These are phyloP conservation scores for Typha latifolia DNA, from an alignment of 176 grass and related monocot species.

Conservation along the genomic window DNA sequence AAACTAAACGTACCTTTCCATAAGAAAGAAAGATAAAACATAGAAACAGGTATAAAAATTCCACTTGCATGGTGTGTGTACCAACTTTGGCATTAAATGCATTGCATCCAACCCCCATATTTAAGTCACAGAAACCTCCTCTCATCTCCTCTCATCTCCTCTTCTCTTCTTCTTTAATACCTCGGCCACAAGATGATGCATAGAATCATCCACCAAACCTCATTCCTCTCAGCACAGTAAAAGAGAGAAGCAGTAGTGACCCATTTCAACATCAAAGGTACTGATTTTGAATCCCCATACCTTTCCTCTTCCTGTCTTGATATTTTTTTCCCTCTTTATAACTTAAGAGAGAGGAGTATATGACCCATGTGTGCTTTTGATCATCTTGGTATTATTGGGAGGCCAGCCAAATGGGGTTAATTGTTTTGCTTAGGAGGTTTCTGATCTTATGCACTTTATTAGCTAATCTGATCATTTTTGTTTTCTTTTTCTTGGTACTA, in stretches of 20 bases:
- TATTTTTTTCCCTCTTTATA: too few species aligned
- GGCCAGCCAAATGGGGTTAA: too few species aligned
- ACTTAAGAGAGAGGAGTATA: too few species aligned
- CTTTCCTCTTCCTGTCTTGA: too few species aligned
- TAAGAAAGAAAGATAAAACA: background rate
- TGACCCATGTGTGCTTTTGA: too few species aligned
- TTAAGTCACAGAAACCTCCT: background rate
- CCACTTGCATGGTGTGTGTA: background rate
- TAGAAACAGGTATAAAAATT: background rate
- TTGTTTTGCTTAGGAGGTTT: too few species aligned
- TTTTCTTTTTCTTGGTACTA: too few species aligned
- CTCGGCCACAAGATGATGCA: background rate
- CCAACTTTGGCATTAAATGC: background rate
- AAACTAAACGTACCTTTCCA: background rate
- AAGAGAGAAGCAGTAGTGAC: background rate
- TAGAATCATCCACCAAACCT: background rate
- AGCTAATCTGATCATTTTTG: too few species aligned
- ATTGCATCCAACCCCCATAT: conserved; percentile 6
- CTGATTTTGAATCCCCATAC: too few species aligned
- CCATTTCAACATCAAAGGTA: background rate
- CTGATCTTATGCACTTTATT: too few species aligned
- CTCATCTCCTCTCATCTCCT: background rate
- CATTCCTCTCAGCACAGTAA: background rate
- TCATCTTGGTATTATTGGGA: too few species aligned
- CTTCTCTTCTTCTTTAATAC: background rate